A percentile compares a stretch with the other conserved stretches of the same genome.
phyloP scores from a whole-genome alignment of 306 rosid species.

The Glycine latifolia region DNA sequence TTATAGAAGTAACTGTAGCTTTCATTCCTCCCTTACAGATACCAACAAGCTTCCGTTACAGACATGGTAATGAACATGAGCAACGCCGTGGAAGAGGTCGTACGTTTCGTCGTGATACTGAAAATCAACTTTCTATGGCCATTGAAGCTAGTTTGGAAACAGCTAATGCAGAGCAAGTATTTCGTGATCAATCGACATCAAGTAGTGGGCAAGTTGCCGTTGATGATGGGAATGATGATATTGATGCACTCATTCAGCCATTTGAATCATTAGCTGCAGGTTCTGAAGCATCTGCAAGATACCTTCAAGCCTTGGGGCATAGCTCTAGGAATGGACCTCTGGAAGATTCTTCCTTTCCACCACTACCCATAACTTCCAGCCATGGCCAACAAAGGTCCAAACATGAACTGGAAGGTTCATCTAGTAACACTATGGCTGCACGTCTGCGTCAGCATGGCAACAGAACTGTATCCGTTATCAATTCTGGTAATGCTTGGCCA shows the following conservation, averaged over 20 bases:
- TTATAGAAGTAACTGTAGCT: conserved; percentile 6
- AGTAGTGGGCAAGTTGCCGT: conserved; percentile 59
- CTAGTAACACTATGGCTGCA: conserved; percentile 82
- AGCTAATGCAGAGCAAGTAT: conserved; percentile 57
- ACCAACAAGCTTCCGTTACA: conserved; percentile 87
- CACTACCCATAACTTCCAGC: conserved; percentile 65
- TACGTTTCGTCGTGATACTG: conserved; percentile 74
- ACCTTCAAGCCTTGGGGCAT: conserved; percentile 90
- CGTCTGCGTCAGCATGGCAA: conserved; percentile 72
- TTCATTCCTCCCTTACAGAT: conserved; percentile 58
- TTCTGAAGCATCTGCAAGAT: conserved; percentile 73
- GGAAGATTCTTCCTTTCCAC: conserved; percentile 88
- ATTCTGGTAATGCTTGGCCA: conserved; percentile 82
- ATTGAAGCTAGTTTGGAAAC: conserved; percentile 88
- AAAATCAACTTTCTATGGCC: conserved; percentile 79
- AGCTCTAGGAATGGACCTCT: conserved; percentile 56
- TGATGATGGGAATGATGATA: conserved; percentile 57
- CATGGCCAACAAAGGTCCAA: conserved; percentile 62
- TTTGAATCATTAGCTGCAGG: conserved; percentile 70
- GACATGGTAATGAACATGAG: conserved; percentile 72
- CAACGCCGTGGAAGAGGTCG: conserved; percentile 78
- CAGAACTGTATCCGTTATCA: conserved; percentile 59
- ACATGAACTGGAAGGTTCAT: conserved; percentile 65
- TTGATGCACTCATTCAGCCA: conserved; percentile 64
- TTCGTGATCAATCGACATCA: conserved; percentile 50